Evolutionary conservation across 805 yeast genomes (phyloP).

Genomic region (Candida xyloterini): DNA sequence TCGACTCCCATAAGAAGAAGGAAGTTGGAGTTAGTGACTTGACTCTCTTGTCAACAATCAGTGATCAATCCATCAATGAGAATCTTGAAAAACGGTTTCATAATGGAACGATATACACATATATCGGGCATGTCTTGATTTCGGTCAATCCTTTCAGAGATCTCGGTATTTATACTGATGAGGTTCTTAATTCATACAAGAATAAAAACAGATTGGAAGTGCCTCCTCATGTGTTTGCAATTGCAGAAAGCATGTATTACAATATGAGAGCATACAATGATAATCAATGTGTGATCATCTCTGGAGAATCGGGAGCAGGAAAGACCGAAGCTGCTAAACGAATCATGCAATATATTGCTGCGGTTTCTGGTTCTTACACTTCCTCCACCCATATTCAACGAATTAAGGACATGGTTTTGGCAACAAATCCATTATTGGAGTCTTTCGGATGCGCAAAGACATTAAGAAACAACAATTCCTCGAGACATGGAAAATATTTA

Average conservation of each 20-base stretch:
- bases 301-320: conserved; percentile 98
- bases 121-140: conserved; percentile 90
- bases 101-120: conserved; percentile 87
- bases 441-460: conserved; percentile 95
- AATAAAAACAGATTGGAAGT: conserved; percentile 94
- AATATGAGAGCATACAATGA: conserved; percentile 92
- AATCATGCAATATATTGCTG: conserved; percentile 94
- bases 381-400: conserved; percentile 70
- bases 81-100: conserved; percentile 85
- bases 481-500: conserved; percentile 89
- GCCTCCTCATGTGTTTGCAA: conserved; percentile 97
- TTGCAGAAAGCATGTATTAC: conserved; percentile 96
- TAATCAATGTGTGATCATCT: conserved; percentile 94
- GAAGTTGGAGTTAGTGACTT: conserved; percentile 98
- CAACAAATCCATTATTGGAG: conserved; percentile 90
- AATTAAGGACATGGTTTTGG: conserved; percentile 95
- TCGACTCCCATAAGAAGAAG: conserved; percentile 81
- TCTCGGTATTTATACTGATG: conserved; percentile 88
- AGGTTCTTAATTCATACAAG: conserved; percentile 68
- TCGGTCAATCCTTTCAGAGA: conserved; percentile 97
- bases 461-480: conserved; percentile 81
- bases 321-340: conserved; percentile 97
- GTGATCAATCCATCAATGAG: conserved; percentile 90
- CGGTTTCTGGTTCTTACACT: conserved; percentile 70
- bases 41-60: conserved; percentile 80